Evolutionary conservation across 2,329 filamentous ascomycete species (phyloP), one percentile per base, ranked within the genome.

Genomic region (Orbilia javanica): DNA sequence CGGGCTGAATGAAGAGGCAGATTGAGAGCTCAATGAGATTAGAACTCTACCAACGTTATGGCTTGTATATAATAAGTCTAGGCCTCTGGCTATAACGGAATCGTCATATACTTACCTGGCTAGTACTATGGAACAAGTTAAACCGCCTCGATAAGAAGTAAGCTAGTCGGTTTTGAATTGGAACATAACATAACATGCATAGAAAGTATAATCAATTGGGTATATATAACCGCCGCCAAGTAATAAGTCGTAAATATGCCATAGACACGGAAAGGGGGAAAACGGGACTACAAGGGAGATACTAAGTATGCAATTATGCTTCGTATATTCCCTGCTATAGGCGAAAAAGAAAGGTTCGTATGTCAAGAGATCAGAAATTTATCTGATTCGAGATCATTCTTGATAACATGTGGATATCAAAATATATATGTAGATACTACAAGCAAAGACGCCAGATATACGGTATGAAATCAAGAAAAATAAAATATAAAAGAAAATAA

Each of bases 381-480:
- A 34, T 42, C 18, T 25, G 1, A 11, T 39, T 39, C 10, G 5
- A 20, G 20, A 25, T 60, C 55, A 42, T 57, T 55, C 27, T 42
- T 42, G 55, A 60, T 42, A 42, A 8, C 34, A 20, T 8, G 42
- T 34, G 52, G 15, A 64, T 48, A 64, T 64, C 44, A 44, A 50
- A 62, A 36, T 18, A 15, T 18, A 7, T 63, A 15, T 64, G 42
- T 71, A 48, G 20, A 63, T 34, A 60, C 34, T 60, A 22, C 7
- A 39, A 57, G 31, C 50, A 60, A 25, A 25, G 60, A 73, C 60
- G 69, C 60, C 62, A 39, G 6, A 46, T 36, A 55, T 27, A 57
- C 18, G 42, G n/a, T 15, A 4, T 1, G n/a, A 39, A 39, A 15
- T 39, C n/a, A n/a, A n/a, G n/a, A n/a, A n/a, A 53, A 65, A 53